Conservation (phyloP, 805 yeast genomes). For the Candida stauntonica region DNA sequence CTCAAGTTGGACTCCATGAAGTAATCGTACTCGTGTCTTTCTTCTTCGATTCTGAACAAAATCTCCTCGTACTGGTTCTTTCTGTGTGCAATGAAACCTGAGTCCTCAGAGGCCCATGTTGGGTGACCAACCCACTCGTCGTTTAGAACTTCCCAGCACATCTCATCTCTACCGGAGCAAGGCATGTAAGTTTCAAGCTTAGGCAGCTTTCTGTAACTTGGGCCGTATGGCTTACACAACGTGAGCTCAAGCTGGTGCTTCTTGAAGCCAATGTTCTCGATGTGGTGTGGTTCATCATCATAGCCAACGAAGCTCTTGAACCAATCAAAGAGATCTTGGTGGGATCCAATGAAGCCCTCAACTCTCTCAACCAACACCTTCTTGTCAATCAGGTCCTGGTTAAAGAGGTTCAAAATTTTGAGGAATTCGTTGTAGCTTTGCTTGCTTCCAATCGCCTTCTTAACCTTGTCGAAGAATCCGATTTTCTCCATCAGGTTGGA, state of each 20-base stretch:
- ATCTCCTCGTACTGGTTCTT: slow-evolving; percentile 98
- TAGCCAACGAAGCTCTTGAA: slow-evolving; percentile 88
- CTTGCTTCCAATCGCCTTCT: slow-evolving; percentile 81
- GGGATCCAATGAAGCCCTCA: slow-evolving; percentile 79
- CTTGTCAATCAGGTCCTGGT: slow-evolving; percentile 87
- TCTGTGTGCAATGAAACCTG: slow-evolving; percentile 98
- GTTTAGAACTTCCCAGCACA: slow-evolving; percentile 98
- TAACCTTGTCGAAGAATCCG: slow-evolving; percentile 86
- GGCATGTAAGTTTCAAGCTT: slow-evolving; percentile 95
- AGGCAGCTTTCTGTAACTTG: slow-evolving; percentile 89
- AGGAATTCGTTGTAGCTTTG: slow-evolving; percentile 90
- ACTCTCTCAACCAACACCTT: slow-evolving; percentile 77
- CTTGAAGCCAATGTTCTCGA: slow-evolving; percentile 81
- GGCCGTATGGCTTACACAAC: slow-evolving; percentile 91
- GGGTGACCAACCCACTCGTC: slow-evolving; percentile 99
- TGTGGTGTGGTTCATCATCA: slow-evolving; percentile 77
- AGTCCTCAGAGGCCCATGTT: slow-evolving; percentile 99
- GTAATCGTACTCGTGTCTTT: slow-evolving; percentile 94
- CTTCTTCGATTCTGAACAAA: slow-evolving; percentile 91
- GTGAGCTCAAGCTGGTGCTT: slow-evolving; percentile 89
- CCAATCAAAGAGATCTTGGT: slow-evolving; percentile 80
- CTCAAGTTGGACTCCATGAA: slow-evolving; percentile 93
- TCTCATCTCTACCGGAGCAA: slow-evolving; percentile 95
- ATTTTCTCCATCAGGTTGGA: slow-evolving; percentile 79
- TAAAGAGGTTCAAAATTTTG: slow-evolving; percentile 79